Evolutionary conservation across 441 rosid genomes (phyloP).

Genomic region (Pelargonium fulgidum): DNA sequence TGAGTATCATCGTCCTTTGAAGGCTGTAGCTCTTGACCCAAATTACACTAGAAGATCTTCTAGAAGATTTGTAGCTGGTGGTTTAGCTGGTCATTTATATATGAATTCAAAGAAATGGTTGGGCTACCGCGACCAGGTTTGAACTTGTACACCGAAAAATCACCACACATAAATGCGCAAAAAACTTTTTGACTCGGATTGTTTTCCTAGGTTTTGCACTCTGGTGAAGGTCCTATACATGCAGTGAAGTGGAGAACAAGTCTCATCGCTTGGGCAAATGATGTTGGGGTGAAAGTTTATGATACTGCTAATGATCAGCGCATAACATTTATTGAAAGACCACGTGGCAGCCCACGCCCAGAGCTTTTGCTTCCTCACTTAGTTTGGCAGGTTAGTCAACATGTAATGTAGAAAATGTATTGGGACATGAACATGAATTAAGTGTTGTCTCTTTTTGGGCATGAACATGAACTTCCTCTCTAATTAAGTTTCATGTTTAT

Average conservation of each 20-base stretch:
- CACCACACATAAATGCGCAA: constrained; percentile 1
- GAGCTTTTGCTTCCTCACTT: constrained; percentile 88
- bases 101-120: constrained; percentile 87
- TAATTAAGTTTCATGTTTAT: constrained; percentile 12
- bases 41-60: constrained; percentile 64
- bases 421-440: constrained; percentile 2
- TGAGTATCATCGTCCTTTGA: constrained; percentile 96
- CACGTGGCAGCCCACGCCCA: constrained; percentile 85
- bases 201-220: constrained; percentile 69
- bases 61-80: constrained; percentile 89
- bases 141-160: constrained; percentile 20
- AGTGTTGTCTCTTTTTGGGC: neutral
- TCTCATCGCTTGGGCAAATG: constrained; percentile 99
- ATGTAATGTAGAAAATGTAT: constrained; percentile 6
- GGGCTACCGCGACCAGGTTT: constrained; percentile 81
- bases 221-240: constrained; percentile 98
- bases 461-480: constrained; percentile 2
- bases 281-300: constrained; percentile 93
- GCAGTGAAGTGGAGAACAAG: constrained; percentile 83
- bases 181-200: constrained; percentile 8
- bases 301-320: constrained; percentile 88
- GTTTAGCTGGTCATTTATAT: constrained; percentile 87
- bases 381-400: constrained; percentile 90
- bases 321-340: constrained; percentile 88
- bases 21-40: constrained; percentile 89